Percentiles rank a stretch among this genome's conserved stretches.
phyloP scores from a whole-genome alignment of 2,329 filamentous ascomycete genomes.

The Grosmannia clavigera region DNA sequence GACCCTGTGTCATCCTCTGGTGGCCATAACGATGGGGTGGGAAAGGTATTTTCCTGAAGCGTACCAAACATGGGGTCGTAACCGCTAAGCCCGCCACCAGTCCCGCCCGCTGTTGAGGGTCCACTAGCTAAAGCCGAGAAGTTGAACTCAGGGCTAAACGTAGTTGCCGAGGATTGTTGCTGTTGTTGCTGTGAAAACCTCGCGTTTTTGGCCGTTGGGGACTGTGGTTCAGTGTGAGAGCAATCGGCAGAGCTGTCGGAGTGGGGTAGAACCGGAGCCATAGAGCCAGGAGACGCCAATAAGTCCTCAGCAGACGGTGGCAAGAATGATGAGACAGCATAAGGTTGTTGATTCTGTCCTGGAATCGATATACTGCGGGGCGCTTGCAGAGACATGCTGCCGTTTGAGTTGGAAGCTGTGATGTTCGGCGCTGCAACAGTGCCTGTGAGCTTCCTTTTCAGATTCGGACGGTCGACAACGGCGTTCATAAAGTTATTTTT shows the following conservation, averaged over 20 bases:
- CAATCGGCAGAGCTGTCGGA: not conserved
- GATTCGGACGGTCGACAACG: not conserved
- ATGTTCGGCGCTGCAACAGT: not conserved
- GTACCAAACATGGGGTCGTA: slow-evolving; percentile 51
- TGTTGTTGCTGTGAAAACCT: slow-evolving; percentile 8
- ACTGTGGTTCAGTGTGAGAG: not conserved
- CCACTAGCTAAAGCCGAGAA: not conserved
- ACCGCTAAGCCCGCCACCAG: slow-evolving; percentile 16
- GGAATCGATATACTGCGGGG: not conserved
- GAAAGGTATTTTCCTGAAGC: slow-evolving; percentile 38
- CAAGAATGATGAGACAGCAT: not conserved
- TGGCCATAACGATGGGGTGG: slow-evolving; percentile 39
- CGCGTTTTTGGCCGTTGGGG: not conserved
- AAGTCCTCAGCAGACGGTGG: not conserved
- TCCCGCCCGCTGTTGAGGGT: not conserved
- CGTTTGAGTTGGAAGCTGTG: not conserved
- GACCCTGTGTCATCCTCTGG: slow-evolving; percentile 20
- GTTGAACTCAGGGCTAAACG: slow-evolving; percentile 16
- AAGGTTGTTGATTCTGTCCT: not conserved
- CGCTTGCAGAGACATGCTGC: not conserved
- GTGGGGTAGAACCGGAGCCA: not conserved
- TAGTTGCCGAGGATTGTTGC: slow-evolving; percentile 11
- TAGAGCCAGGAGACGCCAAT: not conserved
- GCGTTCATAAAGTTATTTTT: not conserved
- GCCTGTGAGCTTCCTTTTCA: not conserved